Evolutionary conservation across 202 grass and related monocot species (phyloP), one percentile per base, ranked within the genome.

Genomic region (Sporobolus alterniflorus): DNA sequence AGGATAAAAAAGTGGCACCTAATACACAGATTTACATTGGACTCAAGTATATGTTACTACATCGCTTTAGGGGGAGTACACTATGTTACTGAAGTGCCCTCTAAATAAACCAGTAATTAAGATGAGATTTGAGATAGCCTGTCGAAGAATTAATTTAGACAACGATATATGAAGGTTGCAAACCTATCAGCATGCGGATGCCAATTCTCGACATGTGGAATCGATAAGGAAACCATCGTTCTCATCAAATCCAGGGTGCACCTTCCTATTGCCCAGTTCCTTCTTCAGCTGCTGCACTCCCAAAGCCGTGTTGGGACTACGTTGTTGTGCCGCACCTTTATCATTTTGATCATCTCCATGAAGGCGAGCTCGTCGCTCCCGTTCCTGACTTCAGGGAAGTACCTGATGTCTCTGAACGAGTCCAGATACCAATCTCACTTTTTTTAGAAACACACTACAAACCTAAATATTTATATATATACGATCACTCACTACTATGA

Each of bases 181-280:
- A 63, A 98, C 95, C 95, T 98, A 98, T 98, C 47, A 98, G 90
- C 95, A 95, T 95, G 50, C 90, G 95, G 64, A 98, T 94, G 32
- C 90, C 95, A 76, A 98, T 98, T 69, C 95, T 94, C 7, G 95
- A 93, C 83, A 98, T 63, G n/a, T 32, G 8, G 36, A 39, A 39
- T 39, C 36, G 36, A 39, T 39, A 39, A 39, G 36, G 36, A 39
- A 39, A 8, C 8, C 36, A 39, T 39, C 36, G 8, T 6, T 39
- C 36, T 39, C 36, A 39, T 39, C 36, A 39, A 39, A 39, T 39
- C 36, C 36, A 6, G 36, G 36, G 36, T 39, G 36, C 36, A 8
- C 36, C 36, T 39, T 39, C 36, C 36, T 39, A 8, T 39, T 39
- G 36, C 36, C 36, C 36, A 39, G 36, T 8, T 39, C 36, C 36